Conservation (phyloP, 352 stramenopile genomes). For the Phytophthora colocasiae region DNA sequence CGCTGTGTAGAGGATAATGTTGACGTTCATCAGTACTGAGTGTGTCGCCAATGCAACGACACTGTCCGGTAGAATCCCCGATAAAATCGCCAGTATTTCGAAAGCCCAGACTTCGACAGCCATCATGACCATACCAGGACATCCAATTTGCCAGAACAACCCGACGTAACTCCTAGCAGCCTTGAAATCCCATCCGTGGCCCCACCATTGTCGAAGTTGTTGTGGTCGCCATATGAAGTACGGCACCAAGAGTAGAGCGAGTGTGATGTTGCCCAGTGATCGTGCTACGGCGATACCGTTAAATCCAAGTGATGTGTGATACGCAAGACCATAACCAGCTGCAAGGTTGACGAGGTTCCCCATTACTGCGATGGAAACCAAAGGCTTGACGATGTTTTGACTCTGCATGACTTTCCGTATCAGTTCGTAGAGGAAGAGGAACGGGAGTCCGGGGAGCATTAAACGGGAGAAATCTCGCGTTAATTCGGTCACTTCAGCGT, state of each 20-base stretch:
- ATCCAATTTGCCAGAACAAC: slow-evolving; percentile 49
- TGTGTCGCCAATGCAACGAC: slow-evolving; percentile 58
- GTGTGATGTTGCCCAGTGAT: slow-evolving; percentile 49
- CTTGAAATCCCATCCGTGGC: slow-evolving; percentile 42
- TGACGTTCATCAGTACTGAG: slow-evolving; percentile 64
- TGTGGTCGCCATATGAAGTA: slow-evolving; percentile 52
- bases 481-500: slow-evolving; percentile 51
- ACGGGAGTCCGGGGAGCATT: slow-evolving; percentile 63
- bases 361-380: slow-evolving; percentile 64
- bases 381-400: slow-evolving; percentile 72
- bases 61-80: slow-evolving; percentile 50
- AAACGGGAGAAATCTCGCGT: slow-evolving; percentile 66
- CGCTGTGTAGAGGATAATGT: slow-evolving; percentile 57
- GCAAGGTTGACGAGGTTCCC: slow-evolving; percentile 69
- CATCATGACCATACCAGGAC: slow-evolving; percentile 64
- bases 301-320: slow-evolving; percentile 72
- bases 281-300: slow-evolving; percentile 71
- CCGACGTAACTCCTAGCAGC: slow-evolving; percentile 30
- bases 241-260: slow-evolving; percentile 48
- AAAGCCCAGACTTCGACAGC: slow-evolving; percentile 68
- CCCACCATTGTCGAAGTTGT: slow-evolving; percentile 45
- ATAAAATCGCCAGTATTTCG: slow-evolving; percentile 57
- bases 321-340: slow-evolving; percentile 69
- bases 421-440: slow-evolving; percentile 81
- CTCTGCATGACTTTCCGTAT: slow-evolving; percentile 76